These are phyloP conservation scores for Paraphoma chrysanthemicola DNA, from an alignment of 2,329 filamentous ascomycete genomes.

Conservation along the genomic window DNA sequence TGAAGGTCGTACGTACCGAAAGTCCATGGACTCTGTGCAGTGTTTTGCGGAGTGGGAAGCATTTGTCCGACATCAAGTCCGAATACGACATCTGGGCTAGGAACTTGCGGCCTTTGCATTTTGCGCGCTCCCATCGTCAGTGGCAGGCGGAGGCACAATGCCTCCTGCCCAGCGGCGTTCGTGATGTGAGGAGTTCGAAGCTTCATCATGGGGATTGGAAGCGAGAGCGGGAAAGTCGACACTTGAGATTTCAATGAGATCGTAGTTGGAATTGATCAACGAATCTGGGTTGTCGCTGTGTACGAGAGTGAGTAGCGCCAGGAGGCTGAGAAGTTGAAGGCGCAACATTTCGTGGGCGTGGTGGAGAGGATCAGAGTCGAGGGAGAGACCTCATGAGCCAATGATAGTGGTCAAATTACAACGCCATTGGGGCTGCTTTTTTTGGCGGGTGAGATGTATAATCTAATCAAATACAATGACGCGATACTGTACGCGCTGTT, in stretches of 20 bases:
- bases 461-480: too few relatives aligned
- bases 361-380: too few relatives aligned
- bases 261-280: too few relatives aligned
- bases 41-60: background rate
- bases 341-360: too few relatives aligned
- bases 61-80: slow-evolving; percentile 1
- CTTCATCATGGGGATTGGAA: background rate
- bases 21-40: background rate
- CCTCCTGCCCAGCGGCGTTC: background rate
- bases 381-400: too few relatives aligned
- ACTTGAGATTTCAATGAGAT: background rate
- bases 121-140: background rate
- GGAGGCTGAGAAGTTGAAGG: background rate
- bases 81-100: slow-evolving; percentile 1
- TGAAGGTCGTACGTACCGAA: background rate
- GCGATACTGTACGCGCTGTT: too few relatives aligned
- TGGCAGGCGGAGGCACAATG: background rate
- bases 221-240: background rate
- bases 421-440: too few relatives aligned
- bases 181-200: background rate
- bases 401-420: too few relatives aligned
- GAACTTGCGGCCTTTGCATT: slow-evolving; percentile 5
- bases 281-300: background rate
- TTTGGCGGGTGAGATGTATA: too few relatives aligned
- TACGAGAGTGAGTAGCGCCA: background rate